A percentile compares a stretch with the other conserved stretches of the same genome.
phyloP scores from a whole-genome alignment of 345 rosid species.

The Clarkia xantiana region DNA sequence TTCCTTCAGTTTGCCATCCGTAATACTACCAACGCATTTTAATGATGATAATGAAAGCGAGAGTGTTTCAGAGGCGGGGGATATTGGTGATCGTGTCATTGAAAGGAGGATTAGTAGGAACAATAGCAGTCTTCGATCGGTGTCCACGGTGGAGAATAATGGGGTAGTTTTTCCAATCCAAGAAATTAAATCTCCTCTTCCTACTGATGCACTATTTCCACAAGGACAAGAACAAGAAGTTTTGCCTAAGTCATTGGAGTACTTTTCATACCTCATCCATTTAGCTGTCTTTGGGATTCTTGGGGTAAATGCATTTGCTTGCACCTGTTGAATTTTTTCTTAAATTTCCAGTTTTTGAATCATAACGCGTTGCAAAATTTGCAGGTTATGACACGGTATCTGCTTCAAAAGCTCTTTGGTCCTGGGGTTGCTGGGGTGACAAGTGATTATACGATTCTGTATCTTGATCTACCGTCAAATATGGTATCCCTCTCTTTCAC shows the following conservation, averaged over 20 bases:
- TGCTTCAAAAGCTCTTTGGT: constrained; percentile 63
- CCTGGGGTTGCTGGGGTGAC: constrained; percentile 53
- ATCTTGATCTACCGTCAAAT: constrained; percentile 82
- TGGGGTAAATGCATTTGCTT: constrained; percentile 31
- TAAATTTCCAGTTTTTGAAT: background rate
- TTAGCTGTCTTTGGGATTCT: constrained; percentile 68
- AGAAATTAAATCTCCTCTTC: constrained; percentile 31
- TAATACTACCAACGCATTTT: constrained; percentile 8
- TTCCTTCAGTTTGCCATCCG: constrained; percentile 30
- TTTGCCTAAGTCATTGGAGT: constrained; percentile 38
- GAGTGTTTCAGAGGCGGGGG: constrained; percentile 81
- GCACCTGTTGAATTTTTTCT: background rate
- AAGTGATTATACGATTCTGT: constrained; percentile 36
- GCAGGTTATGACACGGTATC: constrained; percentile 72
- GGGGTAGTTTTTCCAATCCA: constrained; percentile 16
- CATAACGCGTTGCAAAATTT: background rate
- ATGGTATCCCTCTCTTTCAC: constrained; percentile 37
- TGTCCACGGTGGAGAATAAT: constrained; percentile 26
- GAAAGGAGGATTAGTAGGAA: constrained; percentile 28
- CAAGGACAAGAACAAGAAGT: constrained; percentile 12
- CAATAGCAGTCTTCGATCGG: constrained; percentile 22
- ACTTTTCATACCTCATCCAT: constrained; percentile 37
- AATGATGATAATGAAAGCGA: constrained; percentile 41
- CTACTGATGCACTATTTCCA: constrained; percentile 26
- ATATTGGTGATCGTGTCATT: constrained; percentile 70